Evolutionary conservation across 73 alveolate species (phyloP).

Genomic region (Effrenium voratum): DNA sequence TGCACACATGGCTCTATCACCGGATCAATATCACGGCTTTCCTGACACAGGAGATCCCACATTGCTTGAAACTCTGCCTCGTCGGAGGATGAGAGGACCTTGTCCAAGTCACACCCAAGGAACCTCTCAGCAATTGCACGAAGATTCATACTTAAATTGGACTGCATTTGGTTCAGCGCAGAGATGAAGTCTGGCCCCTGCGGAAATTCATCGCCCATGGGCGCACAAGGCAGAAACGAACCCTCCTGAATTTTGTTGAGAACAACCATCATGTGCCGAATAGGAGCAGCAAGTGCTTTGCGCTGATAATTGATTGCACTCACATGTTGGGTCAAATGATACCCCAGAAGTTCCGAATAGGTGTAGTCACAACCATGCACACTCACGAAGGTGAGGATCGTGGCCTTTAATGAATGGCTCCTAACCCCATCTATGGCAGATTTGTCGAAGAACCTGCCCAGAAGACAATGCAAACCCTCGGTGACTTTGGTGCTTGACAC

Average conservation of each 20-base stretch:
- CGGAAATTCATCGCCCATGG: neutral
- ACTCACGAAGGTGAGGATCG: neutral
- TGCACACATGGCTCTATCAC: neutral
- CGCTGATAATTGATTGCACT: constrained; percentile 7
- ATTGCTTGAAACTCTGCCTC: neutral
- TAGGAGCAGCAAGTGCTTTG: neutral
- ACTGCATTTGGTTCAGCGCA: neutral
- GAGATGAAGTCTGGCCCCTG: too few relatives aligned
- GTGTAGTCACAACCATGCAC: neutral
- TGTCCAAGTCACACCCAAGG: neutral
- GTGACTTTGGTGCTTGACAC: neutral
- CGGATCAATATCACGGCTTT: neutral
- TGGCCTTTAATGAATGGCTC: constrained; percentile 18
- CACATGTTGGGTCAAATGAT: neutral
- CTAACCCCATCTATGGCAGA: neutral
- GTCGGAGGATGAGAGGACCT: neutral
- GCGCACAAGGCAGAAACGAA: neutral
- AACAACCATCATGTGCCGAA: neutral
- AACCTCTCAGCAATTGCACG: neutral
- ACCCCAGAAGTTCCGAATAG: constrained; percentile 28
- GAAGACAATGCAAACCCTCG: neutral
- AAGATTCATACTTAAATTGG: neutral
- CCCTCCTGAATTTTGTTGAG: neutral
- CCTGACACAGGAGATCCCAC: neutral
- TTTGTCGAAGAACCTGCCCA: neutral